Evolutionary conservation across 495 filamentous ascomycete species (phyloP).

Genomic region (Cenococcum geophilum): DNA sequence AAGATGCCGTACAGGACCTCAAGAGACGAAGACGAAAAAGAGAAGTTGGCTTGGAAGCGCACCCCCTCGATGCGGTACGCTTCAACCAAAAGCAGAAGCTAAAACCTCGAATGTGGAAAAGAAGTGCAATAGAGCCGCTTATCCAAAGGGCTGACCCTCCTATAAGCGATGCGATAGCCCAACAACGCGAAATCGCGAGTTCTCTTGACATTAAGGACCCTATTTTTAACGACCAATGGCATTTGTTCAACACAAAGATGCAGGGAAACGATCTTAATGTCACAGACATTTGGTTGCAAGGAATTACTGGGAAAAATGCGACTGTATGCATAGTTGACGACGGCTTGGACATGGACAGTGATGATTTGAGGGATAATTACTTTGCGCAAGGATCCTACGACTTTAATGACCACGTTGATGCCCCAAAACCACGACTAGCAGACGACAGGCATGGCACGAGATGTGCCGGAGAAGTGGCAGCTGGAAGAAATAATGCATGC

Average conservation of each 20-base stretch:
- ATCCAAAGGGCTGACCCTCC: constrained; percentile 13
- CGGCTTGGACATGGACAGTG: constrained; percentile 93
- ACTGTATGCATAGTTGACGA: constrained; percentile 94
- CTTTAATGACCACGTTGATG: constrained; percentile 76
- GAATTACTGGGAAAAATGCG: constrained; percentile 84
- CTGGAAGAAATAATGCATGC: constrained; percentile 86
- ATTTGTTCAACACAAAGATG: constrained; percentile 78
- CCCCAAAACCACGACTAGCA: constrained; percentile 69
- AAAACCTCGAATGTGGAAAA: constrained; percentile 68
- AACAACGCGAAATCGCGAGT: constrained; percentile 55
- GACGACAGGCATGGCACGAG: constrained; percentile 90
- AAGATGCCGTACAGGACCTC: constrained; percentile 52
- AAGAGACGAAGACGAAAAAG: constrained; percentile 56
- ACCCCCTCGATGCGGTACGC: constrained; percentile 64
- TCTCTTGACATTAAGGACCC: constrained; percentile 74
- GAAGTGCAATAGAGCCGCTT: constrained; percentile 48
- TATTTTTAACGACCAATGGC: constrained; percentile 92
- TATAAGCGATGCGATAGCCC: constrained; percentile 45
- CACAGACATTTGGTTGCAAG: constrained; percentile 81
- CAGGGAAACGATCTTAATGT: constrained; percentile 91
- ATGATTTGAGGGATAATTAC: constrained; percentile 86
- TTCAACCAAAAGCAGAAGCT: constrained; percentile 78
- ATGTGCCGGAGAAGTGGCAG: constrained; percentile 90
- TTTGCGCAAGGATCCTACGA: constrained; percentile 89
- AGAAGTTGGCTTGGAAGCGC: constrained; percentile 43